These are phyloP conservation scores for Gossypium davidsonii DNA, from an alignment of 441 rosid genomes.

Conservation along the genomic window DNA sequence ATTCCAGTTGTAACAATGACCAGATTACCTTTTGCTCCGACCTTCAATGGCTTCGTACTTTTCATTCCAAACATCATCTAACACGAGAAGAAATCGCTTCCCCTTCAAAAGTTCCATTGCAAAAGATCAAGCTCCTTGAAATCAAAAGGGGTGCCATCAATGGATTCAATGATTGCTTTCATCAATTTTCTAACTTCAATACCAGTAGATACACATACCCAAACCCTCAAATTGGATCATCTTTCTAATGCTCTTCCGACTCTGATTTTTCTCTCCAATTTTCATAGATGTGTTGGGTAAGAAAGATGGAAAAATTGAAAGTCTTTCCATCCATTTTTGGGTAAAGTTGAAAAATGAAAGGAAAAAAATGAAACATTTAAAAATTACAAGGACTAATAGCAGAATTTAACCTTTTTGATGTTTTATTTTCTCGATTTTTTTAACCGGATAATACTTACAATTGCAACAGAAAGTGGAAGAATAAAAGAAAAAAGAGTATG, in stretches of 20 bases:
- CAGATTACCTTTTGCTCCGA: constrained; percentile 5
- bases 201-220: constrained; percentile 27
- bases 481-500: no score
- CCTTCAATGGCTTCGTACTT: background rate
- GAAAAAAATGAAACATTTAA: no score
- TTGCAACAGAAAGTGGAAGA: background rate
- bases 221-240: constrained; percentile 15
- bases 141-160: background rate
- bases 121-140: background rate
- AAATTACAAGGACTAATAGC: no score
- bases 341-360: no score
- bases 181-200: background rate
- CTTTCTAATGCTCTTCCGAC: no score
- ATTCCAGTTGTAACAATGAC: constrained; percentile 9
- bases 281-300: no score
- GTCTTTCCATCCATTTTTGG: no score
- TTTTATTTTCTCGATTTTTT: no score
- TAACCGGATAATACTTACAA: no score
- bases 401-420: no score
- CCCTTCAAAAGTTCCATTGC: background rate
- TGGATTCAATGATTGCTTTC: background rate
- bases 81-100: background rate
- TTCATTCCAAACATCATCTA: constrained; percentile 8
- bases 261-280: no score
- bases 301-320: no score